A percentile compares a stretch with the other conserved stretches of the same genome.
Evolutionary conservation across 495 filamentous ascomycete species (phyloP).

Genomic region (Hypoxylon subgilvum): DNA sequence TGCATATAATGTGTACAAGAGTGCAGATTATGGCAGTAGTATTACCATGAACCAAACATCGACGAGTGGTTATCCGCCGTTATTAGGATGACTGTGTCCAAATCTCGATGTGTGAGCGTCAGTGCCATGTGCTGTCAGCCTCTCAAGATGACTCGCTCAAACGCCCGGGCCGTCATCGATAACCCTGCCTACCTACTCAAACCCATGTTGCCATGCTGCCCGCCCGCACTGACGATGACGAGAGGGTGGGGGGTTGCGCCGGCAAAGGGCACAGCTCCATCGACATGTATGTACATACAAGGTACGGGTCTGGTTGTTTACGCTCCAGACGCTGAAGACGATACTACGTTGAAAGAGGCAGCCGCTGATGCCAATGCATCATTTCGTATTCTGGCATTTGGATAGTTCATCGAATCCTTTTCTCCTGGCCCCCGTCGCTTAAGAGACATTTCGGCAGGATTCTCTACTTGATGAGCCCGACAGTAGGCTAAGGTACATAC

Average conservation of each 20-base stretch:
- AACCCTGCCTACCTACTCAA: slow-evolving; percentile 6
- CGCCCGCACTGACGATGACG: slow-evolving; percentile 19
- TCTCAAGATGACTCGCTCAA: slow-evolving; percentile 27
- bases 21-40: not conserved
- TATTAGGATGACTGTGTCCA: too few species aligned
- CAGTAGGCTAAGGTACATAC: too few species aligned
- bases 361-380: too few species aligned
- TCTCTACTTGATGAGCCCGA: slow-evolving; percentile 7
- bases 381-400: slow-evolving; percentile 2
- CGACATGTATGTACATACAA: not conserved
- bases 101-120: slow-evolving; percentile 33
- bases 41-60: not conserved
- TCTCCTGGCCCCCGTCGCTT: too few species aligned
- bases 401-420: not conserved
- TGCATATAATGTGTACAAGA: not conserved
- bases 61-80: not conserved
- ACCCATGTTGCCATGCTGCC: slow-evolving; percentile 9
- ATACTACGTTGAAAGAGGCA: slow-evolving; percentile 3
- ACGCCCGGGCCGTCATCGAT: slow-evolving; percentile 17
- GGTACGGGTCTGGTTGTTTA: too few species aligned
- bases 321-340: slow-evolving; percentile 2
- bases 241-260: too few species aligned
- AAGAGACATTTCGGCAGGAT: not conserved
- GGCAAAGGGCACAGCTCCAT: slow-evolving; percentile 16
- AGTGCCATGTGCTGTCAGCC: slow-evolving; percentile 39